Base-by-base conservation (phyloP, 305 asterid genomes). In the Fraxinus nigra region DNA sequence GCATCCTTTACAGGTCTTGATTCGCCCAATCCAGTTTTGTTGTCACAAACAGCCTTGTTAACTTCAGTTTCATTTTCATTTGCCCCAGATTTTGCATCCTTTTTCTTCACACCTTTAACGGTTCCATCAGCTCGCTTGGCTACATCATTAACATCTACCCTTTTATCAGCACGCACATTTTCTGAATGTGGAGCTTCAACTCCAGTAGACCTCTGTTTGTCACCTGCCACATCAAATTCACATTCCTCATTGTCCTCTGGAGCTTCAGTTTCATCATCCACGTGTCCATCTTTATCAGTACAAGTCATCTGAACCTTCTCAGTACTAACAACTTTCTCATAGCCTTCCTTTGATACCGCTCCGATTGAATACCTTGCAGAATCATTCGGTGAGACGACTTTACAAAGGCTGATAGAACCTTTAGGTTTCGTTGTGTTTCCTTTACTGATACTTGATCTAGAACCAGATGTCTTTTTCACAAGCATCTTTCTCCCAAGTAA, bases 401-500 rank as follows among this genome's bases (percentile, higher is more conserved):
- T 87, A 76, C 83, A 88, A 83, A 81, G 84, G 82, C 81, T 82
- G 73, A 84, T 61, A 20, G 91, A 76, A 61, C 92, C 94, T 86
- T 90, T 90, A 61, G 75, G 83, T 83, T 88, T 87, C 46, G 75
- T 38, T 14, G 81, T 74, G 37, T 74, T 85, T 84, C 83, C 91
- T 82, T 86, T 88, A 69, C 82, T 73, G 37, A 81, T 32, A 59
- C 82, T 80, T 54, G 89, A 88, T 82, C 86, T 86, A 33, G 95
- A 86, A 48, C 91, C 94, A 86, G 86, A 75, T 28, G 91, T 88
- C 86, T 90, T 92, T 86, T 79, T 90, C 46, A 86, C 84, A 80
- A 87, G 86, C 82, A 76, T 79, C 84, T 89, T 90, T 77, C 75
- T 85, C 87, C 84, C 84, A 46, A 38, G 82, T 43, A 90, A 83